phyloP scores from a whole-genome alignment of 2,329 filamentous ascomycete species.

The Colletotrichum magnum region DNA sequence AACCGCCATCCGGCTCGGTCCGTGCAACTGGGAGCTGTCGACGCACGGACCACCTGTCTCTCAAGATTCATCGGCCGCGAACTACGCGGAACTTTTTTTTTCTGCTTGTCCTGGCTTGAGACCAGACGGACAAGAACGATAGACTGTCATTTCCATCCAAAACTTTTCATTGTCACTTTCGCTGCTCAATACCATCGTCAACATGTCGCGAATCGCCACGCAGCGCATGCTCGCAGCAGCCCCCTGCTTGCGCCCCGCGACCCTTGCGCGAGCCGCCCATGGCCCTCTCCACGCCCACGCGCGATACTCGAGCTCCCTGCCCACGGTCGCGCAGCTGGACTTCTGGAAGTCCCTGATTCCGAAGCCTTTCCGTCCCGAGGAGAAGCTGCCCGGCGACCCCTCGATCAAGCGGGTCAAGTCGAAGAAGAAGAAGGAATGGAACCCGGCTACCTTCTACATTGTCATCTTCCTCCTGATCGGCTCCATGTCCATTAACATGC shows the following conservation, averaged over 20 bases:
- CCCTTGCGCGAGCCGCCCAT: conserved; percentile 16
- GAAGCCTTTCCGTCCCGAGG: conserved; percentile 70
- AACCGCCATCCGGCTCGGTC: conserved; percentile 30
- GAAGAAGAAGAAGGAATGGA: conserved; percentile 75
- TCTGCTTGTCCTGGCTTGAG: neutral
- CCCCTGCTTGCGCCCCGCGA: conserved; percentile 8
- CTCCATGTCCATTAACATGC: conserved; percentile 95
- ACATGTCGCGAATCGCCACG: conserved; percentile 27
- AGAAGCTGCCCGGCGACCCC: conserved; percentile 51
- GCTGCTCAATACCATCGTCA: neutral
- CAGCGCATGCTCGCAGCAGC: conserved; percentile 26
- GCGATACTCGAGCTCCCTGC: conserved; percentile 57
- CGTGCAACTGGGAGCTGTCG: conserved; percentile 4
- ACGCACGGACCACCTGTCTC: conserved; percentile 31
- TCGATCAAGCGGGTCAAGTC: conserved; percentile 51
- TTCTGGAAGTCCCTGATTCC: conserved; percentile 81
- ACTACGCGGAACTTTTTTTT: conserved; percentile 21
- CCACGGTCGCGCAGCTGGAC: conserved; percentile 68
- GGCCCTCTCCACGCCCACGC: conserved; percentile 23
- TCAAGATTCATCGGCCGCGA: neutral
- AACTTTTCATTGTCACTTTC: neutral
- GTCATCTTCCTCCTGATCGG: conserved; percentile 89
- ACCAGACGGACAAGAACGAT: conserved; percentile 1
- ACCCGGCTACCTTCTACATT: conserved; percentile 87
- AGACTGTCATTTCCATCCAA: neutral